Evolutionary conservation across 2,329 filamentous ascomycete genomes (phyloP), one percentile per base, ranked within the genome.

Genomic region (Lecanicillium sp.): DNA sequence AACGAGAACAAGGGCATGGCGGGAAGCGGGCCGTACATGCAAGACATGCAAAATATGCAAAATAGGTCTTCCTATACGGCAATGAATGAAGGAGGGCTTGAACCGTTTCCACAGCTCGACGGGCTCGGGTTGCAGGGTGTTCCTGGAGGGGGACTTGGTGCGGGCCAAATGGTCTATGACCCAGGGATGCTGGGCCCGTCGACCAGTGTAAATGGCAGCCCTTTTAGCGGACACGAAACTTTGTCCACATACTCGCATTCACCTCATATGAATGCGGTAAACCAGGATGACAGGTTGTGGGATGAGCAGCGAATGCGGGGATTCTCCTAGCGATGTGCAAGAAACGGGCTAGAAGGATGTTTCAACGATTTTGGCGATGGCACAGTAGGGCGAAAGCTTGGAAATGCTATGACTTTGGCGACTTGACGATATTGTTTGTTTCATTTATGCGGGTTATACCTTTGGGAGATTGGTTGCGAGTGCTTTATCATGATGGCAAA

Each of bases 161-260:
- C 40, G 11, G 41, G 50, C 11, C 56, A 54, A 27, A 44, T 61
- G 46, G 46, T 43, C 12, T 60, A 58, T 37, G 56, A 43, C 15
- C 36, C 57, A 9, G 44, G 50, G 25, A 54, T 58, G 36, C 49
- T 60, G 39, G 51, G 53, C 27, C 50, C 54, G 20, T 18, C 29
- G 29, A 13, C 39, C 13, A 59, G 54, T 33, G 52, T 51, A 11
- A 53, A 57, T 37, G 54, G 50, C n/a, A 61, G 58, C 42, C 58
- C 60, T 4, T 64, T 59, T 31, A 57, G 56, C 33, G 59, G 56
- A 5, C 58, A 61, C 31, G 60, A 57, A 29, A 58, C 58, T 4
- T 42, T 50, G 19, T 61, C 60, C 22, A 56, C 55, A 8, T 64
- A 58, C 43, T 50, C 54, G 15, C 53, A 55, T 35, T 61, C 60